These are phyloP conservation scores for Diaporthe ilicicola DNA, from an alignment of 2,329 filamentous ascomycete genomes.

Conservation along the genomic window DNA sequence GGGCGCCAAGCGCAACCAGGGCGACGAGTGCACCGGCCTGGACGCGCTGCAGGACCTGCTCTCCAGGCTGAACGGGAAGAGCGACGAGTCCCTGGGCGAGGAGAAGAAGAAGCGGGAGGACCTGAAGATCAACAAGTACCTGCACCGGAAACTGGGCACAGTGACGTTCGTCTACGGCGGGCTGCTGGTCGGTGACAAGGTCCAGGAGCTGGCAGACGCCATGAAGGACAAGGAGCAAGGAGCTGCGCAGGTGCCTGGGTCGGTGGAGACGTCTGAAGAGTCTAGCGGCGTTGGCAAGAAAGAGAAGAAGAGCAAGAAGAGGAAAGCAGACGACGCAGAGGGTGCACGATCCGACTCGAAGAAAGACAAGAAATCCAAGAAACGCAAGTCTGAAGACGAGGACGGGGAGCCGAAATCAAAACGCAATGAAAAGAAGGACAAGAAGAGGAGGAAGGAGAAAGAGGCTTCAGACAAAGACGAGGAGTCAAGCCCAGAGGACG, in stretches of 20 bases:
- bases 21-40: slow-evolving; percentile 83
- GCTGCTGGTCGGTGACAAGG: slow-evolving; percentile 67
- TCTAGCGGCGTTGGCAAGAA: slow-evolving; percentile 29
- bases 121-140: slow-evolving; percentile 76
- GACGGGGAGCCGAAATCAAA: slow-evolving; percentile 50
- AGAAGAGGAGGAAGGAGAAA: slow-evolving; percentile 50
- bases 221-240: slow-evolving; percentile 39
- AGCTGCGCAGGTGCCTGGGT: slow-evolving; percentile 32
- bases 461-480: slow-evolving; percentile 49
- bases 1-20: slow-evolving; percentile 79
- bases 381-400: slow-evolving; percentile 56
- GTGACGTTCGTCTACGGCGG: slow-evolving; percentile 93
- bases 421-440: slow-evolving; percentile 57
- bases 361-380: slow-evolving; percentile 58
- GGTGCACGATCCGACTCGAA: slow-evolving; percentile 42
- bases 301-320: slow-evolving; percentile 39
- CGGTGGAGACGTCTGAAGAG: slow-evolving; percentile 37
- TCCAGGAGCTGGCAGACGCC: slow-evolving; percentile 53
- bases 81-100: slow-evolving; percentile 74
- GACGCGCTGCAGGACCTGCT: slow-evolving; percentile 87
- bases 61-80: slow-evolving; percentile 89
- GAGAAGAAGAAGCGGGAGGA: slow-evolving; percentile 75
- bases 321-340: slow-evolving; percentile 37
- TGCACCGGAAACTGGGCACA: slow-evolving; percentile 77
- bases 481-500: slow-evolving; percentile 39